A percentile compares a stretch with the other conserved stretches of the same genome.
Evolutionary conservation across 805 yeast genomes (phyloP).

Genomic region (Saturnispora zaruensis): DNA sequence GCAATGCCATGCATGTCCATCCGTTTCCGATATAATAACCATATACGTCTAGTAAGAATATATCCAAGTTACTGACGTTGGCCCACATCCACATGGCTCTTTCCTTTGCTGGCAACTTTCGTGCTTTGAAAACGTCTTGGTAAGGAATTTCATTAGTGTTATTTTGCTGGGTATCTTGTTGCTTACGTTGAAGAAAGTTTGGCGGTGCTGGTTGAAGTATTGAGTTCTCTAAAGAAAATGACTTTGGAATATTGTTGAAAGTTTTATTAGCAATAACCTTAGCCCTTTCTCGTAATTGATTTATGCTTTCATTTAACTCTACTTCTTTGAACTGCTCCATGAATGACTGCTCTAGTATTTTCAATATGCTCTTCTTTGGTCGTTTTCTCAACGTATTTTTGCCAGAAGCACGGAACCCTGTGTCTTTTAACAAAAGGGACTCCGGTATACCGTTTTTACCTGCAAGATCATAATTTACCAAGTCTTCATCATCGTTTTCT

Average conservation of each 20-base stretch:
- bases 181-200: conserved; percentile 8
- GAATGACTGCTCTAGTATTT: conserved; percentile 14
- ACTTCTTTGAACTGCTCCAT: conserved; percentile 15
- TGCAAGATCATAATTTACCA: neutral
- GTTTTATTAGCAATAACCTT: conserved; percentile 23
- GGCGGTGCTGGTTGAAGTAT: conserved; percentile 11
- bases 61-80: conserved; percentile 84
- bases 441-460: conserved; percentile 14
- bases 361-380: conserved; percentile 9
- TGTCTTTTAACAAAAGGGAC: conserved; percentile 22
- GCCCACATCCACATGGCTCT: conserved; percentile 95
- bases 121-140: conserved; percentile 9
- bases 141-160: neutral
- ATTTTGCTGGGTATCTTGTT: neutral
- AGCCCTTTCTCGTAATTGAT: conserved; percentile 22
- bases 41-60: conserved; percentile 75
- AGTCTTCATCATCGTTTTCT: conserved; percentile 15
- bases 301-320: conserved; percentile 17
- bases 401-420: neutral
- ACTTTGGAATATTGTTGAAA: conserved; percentile 18
- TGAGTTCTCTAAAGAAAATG: conserved; percentile 11
- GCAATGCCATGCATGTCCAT: conserved; percentile 61
- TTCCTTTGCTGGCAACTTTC: conserved; percentile 53
- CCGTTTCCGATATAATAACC: conserved; percentile 83
- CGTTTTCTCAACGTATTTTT: neutral